Percentiles rank a stretch among this genome's conserved stretches.
Evolutionary conservation across 257 asterid species (phyloP).

Genomic region (Orobanche coerulescens): DNA sequence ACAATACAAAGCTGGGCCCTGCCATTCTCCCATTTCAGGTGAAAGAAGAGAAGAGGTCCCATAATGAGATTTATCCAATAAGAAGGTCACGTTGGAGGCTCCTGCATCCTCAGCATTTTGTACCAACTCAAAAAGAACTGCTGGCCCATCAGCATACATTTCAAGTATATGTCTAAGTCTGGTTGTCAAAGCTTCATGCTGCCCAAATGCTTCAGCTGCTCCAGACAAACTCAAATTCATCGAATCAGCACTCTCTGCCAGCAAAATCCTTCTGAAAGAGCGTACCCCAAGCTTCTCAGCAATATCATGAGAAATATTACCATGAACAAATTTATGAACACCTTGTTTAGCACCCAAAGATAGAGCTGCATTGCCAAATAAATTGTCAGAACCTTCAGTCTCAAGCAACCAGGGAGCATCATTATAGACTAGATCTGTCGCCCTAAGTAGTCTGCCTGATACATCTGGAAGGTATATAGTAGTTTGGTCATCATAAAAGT

Average conservation of each 20-base stretch:
- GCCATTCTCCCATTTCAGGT: constrained; percentile 99
- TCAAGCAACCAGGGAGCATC: constrained; percentile 99
- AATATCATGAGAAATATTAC: constrained; percentile 88
- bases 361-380: constrained; percentile 41
- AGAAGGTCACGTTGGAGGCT: constrained; percentile 74
- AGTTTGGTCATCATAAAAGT: constrained; percentile 44
- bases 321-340: constrained; percentile 77
- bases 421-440: constrained; percentile 65
- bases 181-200: constrained; percentile 93
- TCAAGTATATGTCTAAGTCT: constrained; percentile 94
- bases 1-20: constrained; percentile 97
- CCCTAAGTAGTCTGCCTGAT: constrained; percentile 59
- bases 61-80: constrained; percentile 88
- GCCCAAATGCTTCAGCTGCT: constrained; percentile 99
- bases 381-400: constrained; percentile 51
- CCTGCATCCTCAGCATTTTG: constrained; percentile 98
- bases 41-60: constrained; percentile 91
- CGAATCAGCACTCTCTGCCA: constrained; percentile 95
- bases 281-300: constrained; percentile 97
- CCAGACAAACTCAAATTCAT: constrained; percentile 95
- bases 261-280: constrained; percentile 80
- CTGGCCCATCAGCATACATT: constrained; percentile 98
- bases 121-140: constrained; percentile 84
- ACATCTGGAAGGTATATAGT: constrained; percentile 75
- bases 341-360: constrained; percentile 47